phyloP scores from a whole-genome alignment of 1,284 basidiomycete species.

The Butyriboletus appendiculatus region DNA sequence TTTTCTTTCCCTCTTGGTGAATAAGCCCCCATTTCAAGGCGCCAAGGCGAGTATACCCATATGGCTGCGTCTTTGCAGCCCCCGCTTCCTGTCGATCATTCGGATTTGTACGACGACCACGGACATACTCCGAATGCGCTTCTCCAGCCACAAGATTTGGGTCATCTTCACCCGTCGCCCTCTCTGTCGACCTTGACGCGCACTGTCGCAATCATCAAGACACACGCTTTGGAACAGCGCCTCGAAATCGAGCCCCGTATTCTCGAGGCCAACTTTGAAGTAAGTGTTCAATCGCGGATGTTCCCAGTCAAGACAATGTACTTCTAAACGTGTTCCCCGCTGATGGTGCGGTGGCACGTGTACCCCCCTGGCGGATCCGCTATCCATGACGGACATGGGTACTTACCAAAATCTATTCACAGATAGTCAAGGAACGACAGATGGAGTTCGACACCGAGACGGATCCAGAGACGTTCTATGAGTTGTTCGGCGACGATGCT shows the following conservation, averaged over 20 bases:
- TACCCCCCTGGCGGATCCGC: conserved; percentile 17
- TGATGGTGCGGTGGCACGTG: conserved; percentile 14
- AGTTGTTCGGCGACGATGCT: conserved; percentile 76
- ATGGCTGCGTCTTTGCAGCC: conserved; percentile 27
- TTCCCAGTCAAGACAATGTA: background rate
- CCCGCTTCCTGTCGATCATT: conserved; percentile 14
- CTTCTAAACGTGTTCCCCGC: conserved; percentile 3
- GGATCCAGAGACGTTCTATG: conserved; percentile 72
- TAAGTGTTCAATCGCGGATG: conserved; percentile 33
- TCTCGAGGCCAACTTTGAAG: conserved; percentile 76
- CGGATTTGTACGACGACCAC: conserved; percentile 15
- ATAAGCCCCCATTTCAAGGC: conserved; percentile 7
- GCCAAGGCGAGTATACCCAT: conserved; percentile 13
- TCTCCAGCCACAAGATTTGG: conserved; percentile 7
- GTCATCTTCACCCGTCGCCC: conserved; percentile 9
- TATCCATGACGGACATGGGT: background rate
- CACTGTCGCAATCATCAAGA: conserved; percentile 79
- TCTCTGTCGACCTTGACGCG: conserved; percentile 44
- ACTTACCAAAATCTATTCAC: conserved; percentile 12
- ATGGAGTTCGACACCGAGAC: conserved; percentile 82
- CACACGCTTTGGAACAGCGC: conserved; percentile 64
- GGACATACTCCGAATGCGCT: conserved; percentile 3
- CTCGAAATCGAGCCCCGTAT: conserved; percentile 77
- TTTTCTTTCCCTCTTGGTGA: background rate
- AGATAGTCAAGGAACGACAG: conserved; percentile 82